Conservation (phyloP, 2,329 filamentous ascomycete species). For the Apiospora koreana region DNA sequence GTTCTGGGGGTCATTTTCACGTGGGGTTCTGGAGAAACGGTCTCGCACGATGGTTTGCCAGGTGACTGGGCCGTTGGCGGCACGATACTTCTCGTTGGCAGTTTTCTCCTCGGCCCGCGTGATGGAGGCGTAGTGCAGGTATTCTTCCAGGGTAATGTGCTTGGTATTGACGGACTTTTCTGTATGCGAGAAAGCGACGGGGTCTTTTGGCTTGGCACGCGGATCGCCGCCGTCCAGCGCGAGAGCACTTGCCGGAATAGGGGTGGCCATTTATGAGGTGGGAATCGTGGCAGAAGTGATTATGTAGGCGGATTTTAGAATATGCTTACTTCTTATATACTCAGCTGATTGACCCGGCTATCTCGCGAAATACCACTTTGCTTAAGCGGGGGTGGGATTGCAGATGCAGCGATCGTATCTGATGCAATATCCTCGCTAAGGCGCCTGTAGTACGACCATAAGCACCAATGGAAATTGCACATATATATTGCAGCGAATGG, state of each 20-base stretch:
- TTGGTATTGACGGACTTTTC: not conserved
- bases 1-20: slow-evolving; percentile 16
- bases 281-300: too few species aligned
- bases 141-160: slow-evolving; percentile 22
- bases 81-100: not conserved
- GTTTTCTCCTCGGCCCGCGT: slow-evolving; percentile 23
- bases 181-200: not conserved
- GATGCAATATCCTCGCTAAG: not conserved
- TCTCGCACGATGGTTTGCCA: not conserved
- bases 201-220: not conserved
- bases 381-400: not conserved
- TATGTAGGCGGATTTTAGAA: not conserved
- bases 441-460: not conserved
- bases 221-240: not conserved
- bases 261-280: not conserved
- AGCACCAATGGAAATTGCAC: not conserved
- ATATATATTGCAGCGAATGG: not conserved
- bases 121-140: slow-evolving; percentile 23
- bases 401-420: not conserved
- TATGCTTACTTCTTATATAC: not conserved
- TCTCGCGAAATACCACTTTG: not conserved
- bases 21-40: not conserved
- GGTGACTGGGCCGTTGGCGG: not conserved
- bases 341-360: not conserved
- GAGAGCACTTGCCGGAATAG: not conserved